These are phyloP conservation scores for Herpetomonas muscarum DNA, from an alignment of 208 protist genomes.

Conservation along the genomic window DNA sequence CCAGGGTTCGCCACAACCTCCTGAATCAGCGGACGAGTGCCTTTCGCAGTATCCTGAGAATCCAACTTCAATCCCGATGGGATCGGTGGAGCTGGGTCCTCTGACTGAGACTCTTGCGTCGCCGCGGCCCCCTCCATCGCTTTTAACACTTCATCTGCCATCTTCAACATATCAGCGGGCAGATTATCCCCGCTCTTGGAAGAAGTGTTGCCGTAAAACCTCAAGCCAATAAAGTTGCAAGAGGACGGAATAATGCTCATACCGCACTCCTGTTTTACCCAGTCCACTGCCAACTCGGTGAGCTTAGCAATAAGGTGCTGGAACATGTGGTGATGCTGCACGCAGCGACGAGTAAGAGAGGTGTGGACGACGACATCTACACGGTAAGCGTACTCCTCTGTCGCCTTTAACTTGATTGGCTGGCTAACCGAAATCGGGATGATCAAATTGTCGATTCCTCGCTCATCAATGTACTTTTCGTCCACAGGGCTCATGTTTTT, in stretches of 20 bases:
- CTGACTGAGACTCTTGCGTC: neutral
- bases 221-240: constrained; percentile 38
- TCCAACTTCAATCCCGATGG: constrained; percentile 14
- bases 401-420: constrained; percentile 12
- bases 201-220: constrained; percentile 24
- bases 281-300: constrained; percentile 58
- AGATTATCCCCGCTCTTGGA: neutral
- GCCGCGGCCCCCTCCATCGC: constrained; percentile 8
- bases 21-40: constrained; percentile 38
- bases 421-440: constrained; percentile 78
- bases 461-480: constrained; percentile 61
- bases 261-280: constrained; percentile 75
- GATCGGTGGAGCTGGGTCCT: constrained; percentile 3
- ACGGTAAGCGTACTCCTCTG: constrained; percentile 26
- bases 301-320: constrained; percentile 63
- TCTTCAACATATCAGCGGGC: constrained; percentile 16
- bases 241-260: constrained; percentile 30
- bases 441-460: constrained; percentile 83
- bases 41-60: constrained; percentile 4
- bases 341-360: constrained; percentile 45
- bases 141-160: constrained; percentile 17
- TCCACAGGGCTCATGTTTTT: constrained; percentile 60
- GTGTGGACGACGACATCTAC: constrained; percentile 84
- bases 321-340: constrained; percentile 29
- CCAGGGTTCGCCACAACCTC: constrained; percentile 47